These are phyloP conservation scores for Oryza coarctata DNA, from an alignment of 176 grass and related monocot species.

Conservation along the genomic window DNA sequence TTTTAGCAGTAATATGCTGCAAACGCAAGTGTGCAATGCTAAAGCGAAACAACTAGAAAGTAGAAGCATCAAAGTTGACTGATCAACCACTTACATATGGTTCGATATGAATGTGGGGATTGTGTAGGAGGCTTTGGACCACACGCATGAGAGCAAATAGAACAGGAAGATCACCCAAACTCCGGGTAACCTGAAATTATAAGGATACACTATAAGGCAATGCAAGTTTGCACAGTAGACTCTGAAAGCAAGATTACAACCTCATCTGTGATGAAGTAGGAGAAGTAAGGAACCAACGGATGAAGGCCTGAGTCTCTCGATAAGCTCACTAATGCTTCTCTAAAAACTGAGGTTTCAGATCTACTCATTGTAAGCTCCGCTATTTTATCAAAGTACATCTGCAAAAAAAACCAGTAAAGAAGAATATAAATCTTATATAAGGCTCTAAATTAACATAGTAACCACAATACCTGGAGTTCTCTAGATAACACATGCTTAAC, in stretches of 20 bases:
- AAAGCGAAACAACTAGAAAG: background rate
- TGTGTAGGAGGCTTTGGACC: conserved; percentile 80
- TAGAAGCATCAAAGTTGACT: conserved; percentile 7
- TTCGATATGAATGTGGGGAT: conserved; percentile 95
- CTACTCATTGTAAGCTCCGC: conserved; percentile 82
- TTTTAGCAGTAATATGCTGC: conserved; percentile 22
- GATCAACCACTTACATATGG: conserved; percentile 76
- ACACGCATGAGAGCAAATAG: conserved; percentile 91
- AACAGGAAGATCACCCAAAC: conserved; percentile 77
- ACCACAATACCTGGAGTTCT: conserved; percentile 68
- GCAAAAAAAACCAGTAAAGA: conserved; percentile 44
- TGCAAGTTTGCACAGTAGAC: background rate
- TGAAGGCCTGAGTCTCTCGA: conserved; percentile 90
- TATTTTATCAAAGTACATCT: conserved; percentile 99
- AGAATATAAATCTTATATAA: conserved; percentile 28
- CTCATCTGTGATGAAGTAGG: conserved; percentile 89
- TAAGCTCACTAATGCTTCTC: conserved; percentile 92
- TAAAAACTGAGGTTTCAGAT: conserved; percentile 61
- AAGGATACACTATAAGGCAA: conserved; percentile 28
- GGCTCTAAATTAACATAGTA: background rate
- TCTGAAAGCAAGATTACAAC: conserved; percentile 40
- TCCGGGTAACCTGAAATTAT: conserved; percentile 76
- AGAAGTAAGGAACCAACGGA: conserved; percentile 92
- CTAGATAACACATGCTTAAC: conserved; percentile 95
- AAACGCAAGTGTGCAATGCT: background rate